Base-by-base conservation (phyloP, 495 filamentous ascomycete species). In the Parachaetomium inaequale region DNA sequence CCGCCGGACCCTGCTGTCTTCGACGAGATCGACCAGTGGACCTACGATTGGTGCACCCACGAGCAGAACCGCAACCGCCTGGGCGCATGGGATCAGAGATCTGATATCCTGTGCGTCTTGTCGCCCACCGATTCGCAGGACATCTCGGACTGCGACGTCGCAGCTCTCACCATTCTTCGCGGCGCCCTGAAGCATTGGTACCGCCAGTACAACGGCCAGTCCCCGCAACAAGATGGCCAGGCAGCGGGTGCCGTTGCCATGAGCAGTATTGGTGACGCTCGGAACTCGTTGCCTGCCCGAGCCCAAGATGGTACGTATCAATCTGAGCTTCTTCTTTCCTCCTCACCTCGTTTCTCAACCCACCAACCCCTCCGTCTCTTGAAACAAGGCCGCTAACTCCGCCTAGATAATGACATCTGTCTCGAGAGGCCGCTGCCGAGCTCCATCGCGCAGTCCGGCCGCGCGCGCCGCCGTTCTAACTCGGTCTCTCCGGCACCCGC, bases 51-150 rank as follows among this genome's bases (percentile, higher is more conserved):
- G 63, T 67, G 69, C 21, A 62, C 61, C 7, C 28, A 45, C 7
- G 23, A 49, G 5, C 10, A 53, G 2, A 64, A 65, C 49, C 67
- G 58, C 7, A n/a, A 49, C 14, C 68, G 64, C 56, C 65, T 76
- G 17, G 21, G 17, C 2, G 4, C n/a, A 0, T 75, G 68, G 70
- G 55, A 74, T n/a, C 36, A 29, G 25, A 43, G 19, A 14, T 23
- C 10, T 3, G 73, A 74, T 40, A 70, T 76, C 56, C 40, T 70
- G 21, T 7, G 17, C 3, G 45, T 72, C 36, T 55, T 76, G 14
- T 47, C 42, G 4, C 29, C 45, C 0, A 11, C 29, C 26, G 68
- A 72, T 26, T 43, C 53, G 34, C 17, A 26, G 3, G 19, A 61
- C 14, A 38, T 68, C 5, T 31, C 32, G n/a, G 25, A 6, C 10